These are phyloP conservation scores for Gossypium longicalyx DNA, from an alignment of 345 rosid species.

Conservation along the genomic window DNA sequence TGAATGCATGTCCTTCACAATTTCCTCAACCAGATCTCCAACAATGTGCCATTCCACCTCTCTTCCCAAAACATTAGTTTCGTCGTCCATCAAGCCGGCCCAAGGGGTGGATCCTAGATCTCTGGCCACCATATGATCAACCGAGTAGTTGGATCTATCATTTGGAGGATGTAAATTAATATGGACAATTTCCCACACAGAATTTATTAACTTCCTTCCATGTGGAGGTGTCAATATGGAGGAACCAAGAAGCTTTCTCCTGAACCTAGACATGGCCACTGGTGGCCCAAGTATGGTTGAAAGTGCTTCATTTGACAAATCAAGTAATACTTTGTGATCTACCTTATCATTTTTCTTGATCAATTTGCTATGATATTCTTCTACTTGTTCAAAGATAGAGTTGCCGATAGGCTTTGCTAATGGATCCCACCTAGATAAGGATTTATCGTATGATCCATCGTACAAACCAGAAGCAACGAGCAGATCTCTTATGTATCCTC, in stretches of 20 bases:
- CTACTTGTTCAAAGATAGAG: slow-evolving; percentile 51
- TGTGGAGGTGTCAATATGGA: slow-evolving; percentile 22
- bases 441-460: slow-evolving; percentile 38
- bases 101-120: slow-evolving; percentile 53
- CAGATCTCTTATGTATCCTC: slow-evolving; percentile 64
- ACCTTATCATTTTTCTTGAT: slow-evolving; percentile 27
- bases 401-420: slow-evolving; percentile 51
- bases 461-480: slow-evolving; percentile 78
- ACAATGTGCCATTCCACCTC: slow-evolving; percentile 60
- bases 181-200: slow-evolving; percentile 53
- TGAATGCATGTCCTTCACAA: slow-evolving; percentile 35
- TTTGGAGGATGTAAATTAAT: slow-evolving; percentile 42
- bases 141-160: slow-evolving; percentile 34
- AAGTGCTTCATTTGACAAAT: slow-evolving; percentile 73
- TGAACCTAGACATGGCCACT: slow-evolving; percentile 38
- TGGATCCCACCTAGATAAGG: slow-evolving; percentile 41
- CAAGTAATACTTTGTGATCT: slow-evolving; percentile 49
- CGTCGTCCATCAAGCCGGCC: slow-evolving; percentile 51
- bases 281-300: slow-evolving; percentile 43
- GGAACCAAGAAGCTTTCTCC: slow-evolving; percentile 35
- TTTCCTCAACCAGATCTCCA: slow-evolving; percentile 50
- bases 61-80: slow-evolving; percentile 41
- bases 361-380: slow-evolving; percentile 40
- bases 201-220: slow-evolving; percentile 52
- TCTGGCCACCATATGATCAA: slow-evolving; percentile 46